Base-by-base conservation (phyloP, 306 rosid species). In the Astragalus membranaceus region DNA sequence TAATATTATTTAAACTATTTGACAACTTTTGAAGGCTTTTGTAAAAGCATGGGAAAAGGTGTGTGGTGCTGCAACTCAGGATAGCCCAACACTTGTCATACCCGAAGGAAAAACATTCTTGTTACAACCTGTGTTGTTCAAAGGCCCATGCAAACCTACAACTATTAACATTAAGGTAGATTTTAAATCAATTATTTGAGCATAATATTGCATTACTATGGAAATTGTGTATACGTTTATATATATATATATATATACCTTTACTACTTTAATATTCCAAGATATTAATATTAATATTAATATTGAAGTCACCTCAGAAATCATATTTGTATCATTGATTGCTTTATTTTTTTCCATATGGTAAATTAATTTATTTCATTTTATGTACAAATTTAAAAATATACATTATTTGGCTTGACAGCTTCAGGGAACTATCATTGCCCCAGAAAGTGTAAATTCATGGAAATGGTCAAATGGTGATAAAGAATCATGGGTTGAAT, bases 131-230 rank as follows among this genome's bases (percentile, higher is more conserved):
- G 7, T 81, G 50, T 3, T 1, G 5, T 87, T 89, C 10, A 1
- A n/a, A 1, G 92, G 92, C 32, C 90, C 88, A 62, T 89, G 96
- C 80, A 85, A 52, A 10, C 4, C 83, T 3, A 5, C 51, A 32
- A 62, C 53, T 1, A 3, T 89, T 37, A 60, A 61, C 12, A 9
- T 87, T 5, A 1, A 77, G 78, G 92, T 87, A 73, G 36, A 3
- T 46, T 9, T 6, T 50, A 0, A 52, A 8, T 20, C 5, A 50
- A 50, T 16, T 3, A 4, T 46, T 46, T 46, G 23, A 1, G 4
- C 8, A 52, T 11, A 3, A 33, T 33, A 33, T 33, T 33, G 37
- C 30, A 23, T 53, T 13, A 20, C 33, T 3, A 26, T 0, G 36
- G 4, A 1, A 26, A 10, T 52, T 3, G 37, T 33, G 37, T 33